Conservation (phyloP, 176 grass and related monocot species). For the Secale cereale region DNA sequence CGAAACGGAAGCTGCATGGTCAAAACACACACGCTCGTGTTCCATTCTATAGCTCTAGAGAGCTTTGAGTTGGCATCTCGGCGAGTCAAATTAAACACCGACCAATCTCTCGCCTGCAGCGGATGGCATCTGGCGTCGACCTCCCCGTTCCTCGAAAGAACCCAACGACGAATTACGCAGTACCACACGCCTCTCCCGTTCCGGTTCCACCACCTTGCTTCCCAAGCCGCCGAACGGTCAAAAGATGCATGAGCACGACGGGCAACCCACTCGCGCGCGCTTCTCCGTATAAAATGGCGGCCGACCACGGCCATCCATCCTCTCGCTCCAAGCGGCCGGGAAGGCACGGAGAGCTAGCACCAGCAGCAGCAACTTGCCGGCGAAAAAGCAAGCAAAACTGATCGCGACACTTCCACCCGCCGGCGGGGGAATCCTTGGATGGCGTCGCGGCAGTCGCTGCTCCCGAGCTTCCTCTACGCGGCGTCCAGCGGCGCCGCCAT, state of each 20-base stretch:
- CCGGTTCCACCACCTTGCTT: neutral
- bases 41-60: neutral
- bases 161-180: neutral
- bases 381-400: neutral
- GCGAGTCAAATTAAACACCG: neutral
- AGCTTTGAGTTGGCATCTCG: neutral
- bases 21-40: neutral
- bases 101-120: neutral
- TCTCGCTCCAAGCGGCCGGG: slow-evolving; percentile 18
- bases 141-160: slow-evolving; percentile 21
- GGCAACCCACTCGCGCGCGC: neutral
- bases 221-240: slow-evolving; percentile 22
- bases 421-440: neutral
- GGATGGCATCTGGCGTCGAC: neutral
- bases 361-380: neutral
- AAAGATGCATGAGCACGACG: neutral
- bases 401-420: neutral
- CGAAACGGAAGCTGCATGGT: neutral
- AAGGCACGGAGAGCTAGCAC: neutral
- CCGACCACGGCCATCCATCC: neutral
- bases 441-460: slow-evolving; percentile 53
- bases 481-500: slow-evolving; percentile 3
- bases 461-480: slow-evolving; percentile 71
- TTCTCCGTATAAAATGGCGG: neutral
- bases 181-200: neutral